Evolutionary conservation across 2,329 filamentous ascomycete species (phyloP), one percentile per base, ranked within the genome.

Genomic region (Coniella lustricola): DNA sequence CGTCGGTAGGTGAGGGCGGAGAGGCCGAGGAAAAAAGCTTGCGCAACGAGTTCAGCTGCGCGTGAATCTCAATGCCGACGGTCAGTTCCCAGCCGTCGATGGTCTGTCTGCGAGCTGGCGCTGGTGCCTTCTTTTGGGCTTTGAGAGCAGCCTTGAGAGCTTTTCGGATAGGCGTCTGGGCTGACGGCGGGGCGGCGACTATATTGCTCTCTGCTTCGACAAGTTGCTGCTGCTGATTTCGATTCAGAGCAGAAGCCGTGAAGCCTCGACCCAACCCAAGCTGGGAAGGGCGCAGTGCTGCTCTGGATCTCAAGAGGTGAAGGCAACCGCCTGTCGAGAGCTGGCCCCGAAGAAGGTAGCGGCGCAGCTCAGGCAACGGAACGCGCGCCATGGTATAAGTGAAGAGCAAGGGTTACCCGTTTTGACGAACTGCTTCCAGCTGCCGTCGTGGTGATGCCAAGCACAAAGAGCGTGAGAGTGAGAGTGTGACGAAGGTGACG

Each of bases 1-100:
- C 66, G 46, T 84, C 81, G 1, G 79, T 80, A 0, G 82, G 82
- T 12, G 39, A 17, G 1, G 52, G 52, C 4, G 44, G 49, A 1
- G 71, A 65, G 10, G 84, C 84, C 33, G 77, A 65, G 1, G 93
- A 97, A 70, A 98, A 98, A 48, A 98, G 79, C 68, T 98, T 98
- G 60, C 77, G 76, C 4, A 79, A 75, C 0, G 90, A 93, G 66
- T 97, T 95, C 60, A 98, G 75, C 67, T 97, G 91, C 17, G 93
- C 93, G 64, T 98, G 93, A 55, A 98, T 93, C 70, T 98, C 93
- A 57, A 98, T 90, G 53, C 93, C 93, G 22, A 97, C 89, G 0
- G 91, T 96, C 60, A 97, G 73, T 65, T 96, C 88, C 93, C 93
- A 98, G 31, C 83, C 82, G 5, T 74, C 68, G 1, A 79, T 77